phyloP scores from a whole-genome alignment of 768 basidiomycete genomes.

The Boletus speciosus region DNA sequence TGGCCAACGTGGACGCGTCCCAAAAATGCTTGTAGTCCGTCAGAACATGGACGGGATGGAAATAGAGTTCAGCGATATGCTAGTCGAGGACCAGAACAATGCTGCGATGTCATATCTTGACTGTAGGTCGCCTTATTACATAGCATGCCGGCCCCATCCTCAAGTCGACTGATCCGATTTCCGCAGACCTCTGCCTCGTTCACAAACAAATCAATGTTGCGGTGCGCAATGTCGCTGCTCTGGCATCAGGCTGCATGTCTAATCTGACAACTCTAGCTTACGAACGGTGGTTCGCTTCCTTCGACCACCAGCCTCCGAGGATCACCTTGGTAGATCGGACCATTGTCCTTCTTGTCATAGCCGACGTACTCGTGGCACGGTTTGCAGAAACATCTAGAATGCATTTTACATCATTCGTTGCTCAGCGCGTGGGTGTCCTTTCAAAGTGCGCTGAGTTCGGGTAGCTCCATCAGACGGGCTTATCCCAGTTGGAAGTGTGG shows the following conservation, averaged over 20 bases:
- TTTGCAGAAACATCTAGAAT: conserved; percentile 5
- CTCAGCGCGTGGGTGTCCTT: background rate
- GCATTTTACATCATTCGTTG: conserved; percentile 1
- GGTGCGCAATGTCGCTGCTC: conserved; percentile 15
- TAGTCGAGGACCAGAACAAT: conserved; percentile 96
- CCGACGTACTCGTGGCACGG: conserved; percentile 2
- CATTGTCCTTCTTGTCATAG: conserved; percentile 9
- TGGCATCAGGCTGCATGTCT: background rate
- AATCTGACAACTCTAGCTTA: conserved; percentile 19
- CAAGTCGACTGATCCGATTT: background rate
- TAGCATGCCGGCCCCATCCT: background rate
- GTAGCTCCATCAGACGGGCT: background rate
- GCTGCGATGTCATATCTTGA: conserved; percentile 90
- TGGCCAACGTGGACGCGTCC: conserved; percentile 48
- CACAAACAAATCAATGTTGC: conserved; percentile 32
- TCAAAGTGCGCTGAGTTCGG: background rate
- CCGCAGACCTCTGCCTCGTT: conserved; percentile 31
- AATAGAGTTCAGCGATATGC: conserved; percentile 95
- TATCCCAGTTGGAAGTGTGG: background rate
- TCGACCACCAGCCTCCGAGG: conserved; percentile 26
- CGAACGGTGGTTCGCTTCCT: conserved; percentile 30
- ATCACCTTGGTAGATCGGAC: conserved; percentile 30
- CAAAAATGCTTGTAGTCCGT: conserved; percentile 72
- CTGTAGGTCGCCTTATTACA: conserved; percentile 49
- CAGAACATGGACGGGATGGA: conserved; percentile 93